phyloP scores from a whole-genome alignment of 2,329 filamentous ascomycete genomes.

The Pseudocercospora macadamiae region DNA sequence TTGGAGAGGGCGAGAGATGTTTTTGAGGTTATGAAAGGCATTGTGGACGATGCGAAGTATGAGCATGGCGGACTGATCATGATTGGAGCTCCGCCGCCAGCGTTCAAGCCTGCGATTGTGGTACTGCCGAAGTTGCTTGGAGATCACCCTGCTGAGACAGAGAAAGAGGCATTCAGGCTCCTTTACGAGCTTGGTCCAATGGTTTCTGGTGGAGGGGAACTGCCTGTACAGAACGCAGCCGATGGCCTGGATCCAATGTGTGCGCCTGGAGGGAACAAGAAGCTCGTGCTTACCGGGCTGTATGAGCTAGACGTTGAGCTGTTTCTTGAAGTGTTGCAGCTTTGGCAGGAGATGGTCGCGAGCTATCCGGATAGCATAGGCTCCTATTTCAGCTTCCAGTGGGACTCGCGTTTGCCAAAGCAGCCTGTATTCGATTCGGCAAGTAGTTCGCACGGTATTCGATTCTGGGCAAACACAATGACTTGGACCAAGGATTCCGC shows the following conservation, averaged over 20 bases:
- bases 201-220: conserved; percentile 23
- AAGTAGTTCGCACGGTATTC: background rate
- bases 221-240: conserved; percentile 33
- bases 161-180: conserved; percentile 27
- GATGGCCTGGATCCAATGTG: conserved; percentile 29
- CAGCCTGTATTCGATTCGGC: background rate
- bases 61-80: conserved; percentile 32
- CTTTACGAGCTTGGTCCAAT: conserved; percentile 32
- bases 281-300: conserved; percentile 33
- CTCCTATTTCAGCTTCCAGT: conserved; percentile 11
- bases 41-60: conserved; percentile 22
- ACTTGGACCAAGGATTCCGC: background rate
- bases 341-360: conserved; percentile 8
- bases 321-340: background rate
- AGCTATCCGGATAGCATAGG: background rate
- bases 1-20: conserved; percentile 34
- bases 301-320: conserved; percentile 10
- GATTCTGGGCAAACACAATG: background rate
- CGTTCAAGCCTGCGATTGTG: conserved; percentile 24
- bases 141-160: background rate
- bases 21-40: conserved; percentile 27
- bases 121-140: conserved; percentile 19
- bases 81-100: conserved; percentile 33
- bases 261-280: conserved; percentile 34
- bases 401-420: conserved; percentile 15